Base-by-base conservation (phyloP, 306 rosid species). In the Dryas drummondii region DNA sequence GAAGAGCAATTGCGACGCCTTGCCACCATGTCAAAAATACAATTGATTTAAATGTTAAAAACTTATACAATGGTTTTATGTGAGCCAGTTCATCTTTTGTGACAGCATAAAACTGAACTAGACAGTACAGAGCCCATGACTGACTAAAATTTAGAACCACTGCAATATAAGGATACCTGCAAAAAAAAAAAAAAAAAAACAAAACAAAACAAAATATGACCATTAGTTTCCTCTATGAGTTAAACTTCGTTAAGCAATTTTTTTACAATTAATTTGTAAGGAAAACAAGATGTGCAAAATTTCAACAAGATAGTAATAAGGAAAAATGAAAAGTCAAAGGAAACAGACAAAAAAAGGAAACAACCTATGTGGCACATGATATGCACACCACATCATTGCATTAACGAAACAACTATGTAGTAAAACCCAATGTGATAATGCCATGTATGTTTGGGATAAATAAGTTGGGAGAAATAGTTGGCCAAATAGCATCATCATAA, bases 21-120 rank as follows among this genome's bases (percentile, higher is more conserved):
- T 96, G 99, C 99, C 98, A 96, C 99, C 99, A 96, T 73, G 99
- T 96, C 84, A 96, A 89, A 74, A 96, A 96, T 68, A 96, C 99
- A 75, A 96, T 92, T 44, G 99, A 92, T 75, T 96, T 96, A 82
- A 96, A 92, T 44, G 96, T 92, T 92, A 96, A 77, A 88, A 96
- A 92, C 83, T 96, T 96, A 78, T 93, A 92, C 88, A 96, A 79
- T 37, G 99, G 99, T 76, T 96, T 86, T 86, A 96, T 96, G 76
- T 88, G 99, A 55, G 91, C 91, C 87, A 92, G 78, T 83, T 90
- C 96, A 11, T 85, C 97, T 89, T 92, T 92, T 56, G 98, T 92
- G 68, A 88, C 93, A 40, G 94, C 22, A 73, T 96, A 96, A 87
- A 96, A 96, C 66, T 90, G 98, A 88, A 96, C 96, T 55, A 96